These are phyloP conservation scores for Suhomyces ambrosiae DNA, from an alignment of 1,139 yeast genomes.

Conservation along the genomic window DNA sequence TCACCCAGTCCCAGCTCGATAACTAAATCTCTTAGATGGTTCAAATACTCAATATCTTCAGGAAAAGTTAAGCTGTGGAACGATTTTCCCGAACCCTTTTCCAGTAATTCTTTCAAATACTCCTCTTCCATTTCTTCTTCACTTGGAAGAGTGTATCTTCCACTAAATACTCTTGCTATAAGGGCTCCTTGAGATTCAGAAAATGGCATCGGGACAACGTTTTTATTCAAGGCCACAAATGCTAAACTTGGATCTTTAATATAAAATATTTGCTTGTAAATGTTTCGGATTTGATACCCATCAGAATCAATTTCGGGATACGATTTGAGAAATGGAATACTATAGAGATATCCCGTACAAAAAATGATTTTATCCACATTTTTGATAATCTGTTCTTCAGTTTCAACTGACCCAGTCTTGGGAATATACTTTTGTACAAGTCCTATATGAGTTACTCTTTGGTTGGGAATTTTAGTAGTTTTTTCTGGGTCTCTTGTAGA, in stretches of 20 bases:
- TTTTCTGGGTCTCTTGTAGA: constrained; percentile 31
- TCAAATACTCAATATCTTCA: constrained; percentile 33
- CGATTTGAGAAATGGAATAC: constrained; percentile 43
- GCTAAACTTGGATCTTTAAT: constrained; percentile 47
- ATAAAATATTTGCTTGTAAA: constrained; percentile 49
- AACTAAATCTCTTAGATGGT: constrained; percentile 25
- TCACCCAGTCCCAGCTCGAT: constrained; percentile 18
- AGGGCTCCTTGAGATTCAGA: constrained; percentile 50
- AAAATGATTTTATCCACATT: constrained; percentile 44
- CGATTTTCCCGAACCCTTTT: constrained; percentile 26
- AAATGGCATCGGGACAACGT: constrained; percentile 50
- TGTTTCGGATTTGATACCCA: constrained; percentile 34
- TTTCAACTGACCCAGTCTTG: constrained; percentile 26
- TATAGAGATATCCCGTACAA: constrained; percentile 53
- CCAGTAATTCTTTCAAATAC: constrained; percentile 22
- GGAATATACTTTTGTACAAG: constrained; percentile 29
- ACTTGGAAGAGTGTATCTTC: constrained; percentile 40
- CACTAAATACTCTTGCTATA: constrained; percentile 45
- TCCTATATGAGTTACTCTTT: constrained; percentile 24
- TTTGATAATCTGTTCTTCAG: constrained; percentile 24
- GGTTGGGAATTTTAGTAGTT: constrained; percentile 20
- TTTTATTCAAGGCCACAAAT: constrained; percentile 40
- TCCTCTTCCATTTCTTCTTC: constrained; percentile 30
- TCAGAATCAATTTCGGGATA: constrained; percentile 30
- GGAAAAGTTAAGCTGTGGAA: constrained; percentile 36